Base-by-base conservation (phyloP, 2,329 filamentous ascomycete species). In the Pseudocercospora ulei region DNA sequence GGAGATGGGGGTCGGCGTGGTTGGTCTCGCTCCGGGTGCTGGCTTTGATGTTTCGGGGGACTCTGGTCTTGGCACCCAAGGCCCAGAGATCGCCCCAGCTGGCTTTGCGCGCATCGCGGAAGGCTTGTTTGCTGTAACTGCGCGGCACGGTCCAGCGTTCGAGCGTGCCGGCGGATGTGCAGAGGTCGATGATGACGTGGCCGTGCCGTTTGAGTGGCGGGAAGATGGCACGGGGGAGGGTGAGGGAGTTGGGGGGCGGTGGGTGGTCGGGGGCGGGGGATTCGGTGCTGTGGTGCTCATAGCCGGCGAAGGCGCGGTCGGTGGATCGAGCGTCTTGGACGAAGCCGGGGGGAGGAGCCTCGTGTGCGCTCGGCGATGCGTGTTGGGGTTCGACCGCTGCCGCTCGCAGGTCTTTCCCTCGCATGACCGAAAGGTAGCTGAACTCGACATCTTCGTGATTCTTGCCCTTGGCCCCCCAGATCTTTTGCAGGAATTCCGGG, bases 51-150 rank as follows among this genome's bases (percentile, higher is more conserved):
- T 5, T 68, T 30, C 82, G 68, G 2, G 62, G 56, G 3, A 81
- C 72, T 7, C 85, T 72, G 0, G 85, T 92, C 70, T 96, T 96
- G 13, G 87, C 88, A 0, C 90, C 90, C 0, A 96, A 69, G 0
- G 88, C 86, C 90, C 90, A 98, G 6, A 96, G 68, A 59, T 96
- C 90, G 24, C 90, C 90, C 90, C 88, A 96, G 37, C 66, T 67
- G 0, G 80, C 74, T 65, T 98, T 98, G 46, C 90, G 77, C 22
- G 90, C 90, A 58, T 96, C 90, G 53, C 82, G 84, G 65, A 88
- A 96, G 1, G 86, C 86, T 53, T 81, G 76, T 52, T 74, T 78
- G 59, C 79, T 80, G 62, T 80, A 90, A 43, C 78, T 85, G 51
- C 78, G 78, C 1, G 88, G 83, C 0, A 98, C 80, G 0, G 81